Evolutionary conservation across 2,329 filamentous ascomycete genomes (phyloP).

Genomic region (Fusarium lyarnte): DNA sequence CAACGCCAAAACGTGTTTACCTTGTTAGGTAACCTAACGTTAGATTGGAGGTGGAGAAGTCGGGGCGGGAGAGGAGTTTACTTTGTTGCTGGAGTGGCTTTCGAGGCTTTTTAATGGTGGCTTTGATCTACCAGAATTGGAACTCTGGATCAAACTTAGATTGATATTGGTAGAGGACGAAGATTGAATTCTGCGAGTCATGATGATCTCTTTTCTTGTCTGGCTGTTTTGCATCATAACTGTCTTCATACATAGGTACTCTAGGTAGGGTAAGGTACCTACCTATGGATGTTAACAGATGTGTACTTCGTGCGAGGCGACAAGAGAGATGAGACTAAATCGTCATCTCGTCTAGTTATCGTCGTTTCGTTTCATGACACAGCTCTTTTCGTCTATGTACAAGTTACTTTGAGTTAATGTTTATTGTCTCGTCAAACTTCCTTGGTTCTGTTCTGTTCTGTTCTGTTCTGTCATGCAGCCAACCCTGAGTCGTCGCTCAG

Average conservation of each 20-base stretch:
- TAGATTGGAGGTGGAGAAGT: slow-evolving; percentile 13
- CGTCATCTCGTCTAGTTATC: slow-evolving; percentile 14
- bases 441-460: background rate
- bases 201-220: background rate
- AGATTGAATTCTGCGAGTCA: background rate
- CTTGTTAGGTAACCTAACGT: background rate
- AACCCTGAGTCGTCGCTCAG: background rate
- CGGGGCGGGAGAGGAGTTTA: background rate
- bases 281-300: background rate
- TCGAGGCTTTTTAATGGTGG: slow-evolving; percentile 13
- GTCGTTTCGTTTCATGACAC: slow-evolving; percentile 23
- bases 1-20: background rate
- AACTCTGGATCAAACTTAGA: slow-evolving; percentile 9
- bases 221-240: background rate
- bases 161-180: background rate
- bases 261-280: background rate
- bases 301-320: background rate
- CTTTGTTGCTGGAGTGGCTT: slow-evolving; percentile 13
- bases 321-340: background rate
- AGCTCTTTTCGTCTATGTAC: slow-evolving; percentile 1
- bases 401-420: background rate
- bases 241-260: background rate
- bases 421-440: background rate
- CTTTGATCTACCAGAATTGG: slow-evolving; percentile 21
- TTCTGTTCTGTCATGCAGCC: background rate